Conservation (phyloP, 129 eudicot species). For the Flaveria brownii region DNA sequence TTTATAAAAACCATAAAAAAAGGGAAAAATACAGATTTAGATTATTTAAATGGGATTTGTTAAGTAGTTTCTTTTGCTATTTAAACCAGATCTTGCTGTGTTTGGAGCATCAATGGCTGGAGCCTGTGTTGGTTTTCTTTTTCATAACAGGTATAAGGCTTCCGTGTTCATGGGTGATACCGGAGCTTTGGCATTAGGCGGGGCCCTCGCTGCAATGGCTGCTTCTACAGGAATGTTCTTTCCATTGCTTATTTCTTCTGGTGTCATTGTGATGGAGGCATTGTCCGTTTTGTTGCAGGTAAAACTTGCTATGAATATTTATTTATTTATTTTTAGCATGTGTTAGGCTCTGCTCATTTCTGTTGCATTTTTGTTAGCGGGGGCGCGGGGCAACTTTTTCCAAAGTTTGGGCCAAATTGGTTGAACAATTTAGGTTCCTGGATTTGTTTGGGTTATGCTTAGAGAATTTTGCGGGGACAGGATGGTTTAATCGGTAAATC, state of each 20-base stretch:
- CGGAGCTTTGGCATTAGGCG: slow-evolving; percentile 86
- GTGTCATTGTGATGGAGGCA: slow-evolving; percentile 65
- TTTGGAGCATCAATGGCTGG: slow-evolving; percentile 99
- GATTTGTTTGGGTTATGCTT: not conserved
- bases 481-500: not conserved
- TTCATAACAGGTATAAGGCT: slow-evolving; percentile 87
- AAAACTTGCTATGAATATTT: slow-evolving; percentile 24
- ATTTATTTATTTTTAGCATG: not conserved
- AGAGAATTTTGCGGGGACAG: not conserved
- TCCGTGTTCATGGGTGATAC: slow-evolving; percentile 90
- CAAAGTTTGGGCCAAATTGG: not conserved
- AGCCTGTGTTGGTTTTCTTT: slow-evolving; percentile 92
- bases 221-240: slow-evolving; percentile 94
- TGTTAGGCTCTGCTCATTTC: not conserved
- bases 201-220: slow-evolving; percentile 96
- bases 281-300: slow-evolving; percentile 74
- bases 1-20: not conserved
- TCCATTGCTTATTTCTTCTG: slow-evolving; percentile 77
- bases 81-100: slow-evolving; percentile 71
- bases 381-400: not conserved
- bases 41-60: slow-evolving; percentile 9
- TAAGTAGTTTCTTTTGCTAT: slow-evolving; percentile 10
- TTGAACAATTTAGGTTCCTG: not conserved
- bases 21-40: not conserved
- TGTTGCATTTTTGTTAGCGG: not conserved